Base-by-base conservation (phyloP, 805 yeast species). In the Diddensiella transvaalensis region DNA sequence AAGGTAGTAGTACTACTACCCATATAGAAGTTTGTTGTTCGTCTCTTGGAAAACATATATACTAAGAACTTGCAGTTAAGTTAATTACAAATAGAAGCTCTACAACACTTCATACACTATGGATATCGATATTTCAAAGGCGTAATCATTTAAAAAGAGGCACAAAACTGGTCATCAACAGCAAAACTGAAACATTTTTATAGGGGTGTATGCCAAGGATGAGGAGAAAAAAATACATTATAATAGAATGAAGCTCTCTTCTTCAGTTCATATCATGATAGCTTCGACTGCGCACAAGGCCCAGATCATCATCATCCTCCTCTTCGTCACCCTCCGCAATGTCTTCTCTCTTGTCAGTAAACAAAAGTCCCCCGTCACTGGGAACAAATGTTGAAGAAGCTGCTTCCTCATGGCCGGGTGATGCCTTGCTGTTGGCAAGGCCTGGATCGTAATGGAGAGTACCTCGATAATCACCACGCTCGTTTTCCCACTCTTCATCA, bases 401-500 rank as follows among this genome's bases (percentile, higher is more conserved):
- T 32, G 32, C 13, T 15, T 23, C 19, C 42, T 40, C 40, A 42
- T 26, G 10, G 26, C 17, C 21, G 17, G 24, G 23, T n/a, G 32
- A 10, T 15, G 43, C 11, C 17, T 26, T 8, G 22, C 18, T 18
- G 15, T 15, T 35, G 15, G 8, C 15, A 8, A n/a, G 8, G 15
- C 15, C 15, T 6, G 21, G 15, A 8, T 36, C 48, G 24, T 48
- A 30, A 50, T 59, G 44, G 22, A 30, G 19, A 17, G 39, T 29
- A 10, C 29, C 50, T 39, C 44, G 24, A 26, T 46, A 35, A 15
- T 43, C 40, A 18, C 32, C 39, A 18, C 46, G 39, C 22, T 50
- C 51, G 15, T 46, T 49, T 22, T 50, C 60, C 54, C 57, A 57
- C 18, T 72, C 75, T 40, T 79, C 80, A 50, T 79, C 82, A 50